A percentile compares a stretch with the other conserved stretches of the same genome.
phyloP scores from a whole-genome alignment of 2,329 filamentous ascomycete genomes.

The Penicillium sp. region DNA sequence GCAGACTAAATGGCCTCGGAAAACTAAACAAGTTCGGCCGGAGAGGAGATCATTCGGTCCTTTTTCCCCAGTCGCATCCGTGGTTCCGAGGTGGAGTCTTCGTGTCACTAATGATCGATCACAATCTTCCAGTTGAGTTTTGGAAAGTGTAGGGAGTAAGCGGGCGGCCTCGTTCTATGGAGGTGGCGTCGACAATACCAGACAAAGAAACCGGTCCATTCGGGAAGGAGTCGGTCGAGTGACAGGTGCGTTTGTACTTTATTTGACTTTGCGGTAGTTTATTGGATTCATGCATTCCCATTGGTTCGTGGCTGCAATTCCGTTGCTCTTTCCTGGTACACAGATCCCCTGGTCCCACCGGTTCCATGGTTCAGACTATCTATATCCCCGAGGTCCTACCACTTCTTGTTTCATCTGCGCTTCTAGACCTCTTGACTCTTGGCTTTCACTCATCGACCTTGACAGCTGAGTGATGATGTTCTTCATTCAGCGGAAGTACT shows the following conservation, averaged over 20 bases:
- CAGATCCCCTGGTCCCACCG: neutral
- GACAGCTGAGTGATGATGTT: neutral
- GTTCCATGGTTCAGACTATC: neutral
- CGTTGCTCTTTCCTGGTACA: neutral
- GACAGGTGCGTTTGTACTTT: constrained; percentile 6
- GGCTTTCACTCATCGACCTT: neutral
- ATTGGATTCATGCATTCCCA: neutral
- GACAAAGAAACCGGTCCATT: neutral
- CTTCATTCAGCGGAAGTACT: no score
- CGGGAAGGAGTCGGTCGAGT: neutral
- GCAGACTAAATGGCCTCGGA: neutral
- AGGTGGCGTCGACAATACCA: neutral
- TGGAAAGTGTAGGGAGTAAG: neutral
- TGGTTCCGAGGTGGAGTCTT: constrained; percentile 19
- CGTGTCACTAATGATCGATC: neutral
- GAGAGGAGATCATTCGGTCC: constrained; percentile 24
- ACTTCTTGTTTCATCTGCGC: neutral
- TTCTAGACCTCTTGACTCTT: neutral
- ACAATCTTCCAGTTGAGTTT: neutral
- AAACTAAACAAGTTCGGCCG: constrained; percentile 17
- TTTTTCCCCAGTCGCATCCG: constrained; percentile 5
- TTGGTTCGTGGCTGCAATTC: neutral
- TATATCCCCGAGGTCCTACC: neutral
- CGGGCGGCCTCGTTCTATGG: neutral
- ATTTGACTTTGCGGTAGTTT: neutral